Conservation (phyloP, 2,329 filamentous ascomycete genomes). For the Botrytis hyacinthi region DNA sequence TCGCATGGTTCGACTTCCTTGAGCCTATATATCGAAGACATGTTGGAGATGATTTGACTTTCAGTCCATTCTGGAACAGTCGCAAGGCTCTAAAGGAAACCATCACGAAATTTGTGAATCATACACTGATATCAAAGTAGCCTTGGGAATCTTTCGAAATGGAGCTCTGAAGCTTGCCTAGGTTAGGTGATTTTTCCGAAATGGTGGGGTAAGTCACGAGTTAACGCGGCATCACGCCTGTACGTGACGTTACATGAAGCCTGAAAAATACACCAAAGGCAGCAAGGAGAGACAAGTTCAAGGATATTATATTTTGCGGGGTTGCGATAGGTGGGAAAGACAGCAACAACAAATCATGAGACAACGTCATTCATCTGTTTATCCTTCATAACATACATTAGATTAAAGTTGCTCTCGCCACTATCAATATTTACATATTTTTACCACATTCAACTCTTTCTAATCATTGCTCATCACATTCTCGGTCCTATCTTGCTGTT, state of each 20-base stretch:
- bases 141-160: neutral
- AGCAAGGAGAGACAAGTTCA: neutral
- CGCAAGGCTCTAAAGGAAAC: slow-evolving; percentile 36
- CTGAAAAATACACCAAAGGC: neutral
- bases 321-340: slow-evolving; percentile 19
- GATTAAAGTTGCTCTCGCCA: neutral
- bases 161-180: neutral
- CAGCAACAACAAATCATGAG: slow-evolving; percentile 25
- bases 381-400: neutral
- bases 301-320: slow-evolving; percentile 3
- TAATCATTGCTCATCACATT: neutral
- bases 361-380: slow-evolving; percentile 29
- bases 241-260: neutral
- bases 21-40: slow-evolving; percentile 19
- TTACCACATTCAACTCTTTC: neutral
- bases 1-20: slow-evolving; percentile 17
- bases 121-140: neutral
- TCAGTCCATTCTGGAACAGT: slow-evolving; percentile 25
- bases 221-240: neutral
- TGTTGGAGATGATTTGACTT: slow-evolving; percentile 12
- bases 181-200: neutral
- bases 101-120: slow-evolving; percentile 31
- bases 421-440: neutral
- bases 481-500: neutral
- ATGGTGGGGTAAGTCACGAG: slow-evolving; percentile 6